Conservation (phyloP, 352 stramenopile genomes). For the Phytophthora cryptogea region DNA sequence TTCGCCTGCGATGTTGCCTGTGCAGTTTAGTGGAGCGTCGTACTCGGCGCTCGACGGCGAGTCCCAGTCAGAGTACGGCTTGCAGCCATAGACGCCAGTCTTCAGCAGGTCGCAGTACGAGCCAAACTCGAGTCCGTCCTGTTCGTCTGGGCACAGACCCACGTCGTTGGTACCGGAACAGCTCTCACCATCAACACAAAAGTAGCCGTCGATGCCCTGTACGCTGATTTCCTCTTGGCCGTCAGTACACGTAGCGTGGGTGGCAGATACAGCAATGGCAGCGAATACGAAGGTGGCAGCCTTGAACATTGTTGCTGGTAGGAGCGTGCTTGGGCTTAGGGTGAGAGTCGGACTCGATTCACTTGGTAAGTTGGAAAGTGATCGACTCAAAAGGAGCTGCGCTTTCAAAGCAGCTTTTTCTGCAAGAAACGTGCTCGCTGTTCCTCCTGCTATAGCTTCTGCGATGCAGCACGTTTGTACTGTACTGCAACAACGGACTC, state of each 20-base stretch:
- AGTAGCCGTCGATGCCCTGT: slow-evolving; percentile 25
- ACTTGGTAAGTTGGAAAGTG: slow-evolving; percentile 8
- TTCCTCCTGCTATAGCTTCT: slow-evolving; percentile 1
- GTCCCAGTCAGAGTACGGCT: slow-evolving; percentile 13
- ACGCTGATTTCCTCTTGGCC: slow-evolving; percentile 29
- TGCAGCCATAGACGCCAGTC: slow-evolving; percentile 30
- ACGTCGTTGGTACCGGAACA: slow-evolving; percentile 12
- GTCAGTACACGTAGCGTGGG: slow-evolving; percentile 9
- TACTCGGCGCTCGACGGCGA: slow-evolving; percentile 11
- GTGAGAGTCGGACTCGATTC: neutral
- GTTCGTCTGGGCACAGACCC: slow-evolving; percentile 16
- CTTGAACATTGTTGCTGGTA: slow-evolving; percentile 15
- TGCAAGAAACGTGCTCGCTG: neutral
- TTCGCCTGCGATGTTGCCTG: slow-evolving; percentile 16
- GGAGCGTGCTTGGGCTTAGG: neutral
- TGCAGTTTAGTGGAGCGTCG: slow-evolving; percentile 23
- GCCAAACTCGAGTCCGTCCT: slow-evolving; percentile 21
- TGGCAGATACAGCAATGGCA: neutral
- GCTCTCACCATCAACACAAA: slow-evolving; percentile 21
- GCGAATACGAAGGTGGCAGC: slow-evolving; percentile 5
- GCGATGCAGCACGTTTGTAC: neutral
- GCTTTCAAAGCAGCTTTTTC: neutral
- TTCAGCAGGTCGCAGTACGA: slow-evolving; percentile 35
- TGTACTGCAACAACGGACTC: neutral
- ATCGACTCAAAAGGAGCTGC: neutral